phyloP scores from a whole-genome alignment of 768 basidiomycete genomes.

The Leccinum subgranulosum region DNA sequence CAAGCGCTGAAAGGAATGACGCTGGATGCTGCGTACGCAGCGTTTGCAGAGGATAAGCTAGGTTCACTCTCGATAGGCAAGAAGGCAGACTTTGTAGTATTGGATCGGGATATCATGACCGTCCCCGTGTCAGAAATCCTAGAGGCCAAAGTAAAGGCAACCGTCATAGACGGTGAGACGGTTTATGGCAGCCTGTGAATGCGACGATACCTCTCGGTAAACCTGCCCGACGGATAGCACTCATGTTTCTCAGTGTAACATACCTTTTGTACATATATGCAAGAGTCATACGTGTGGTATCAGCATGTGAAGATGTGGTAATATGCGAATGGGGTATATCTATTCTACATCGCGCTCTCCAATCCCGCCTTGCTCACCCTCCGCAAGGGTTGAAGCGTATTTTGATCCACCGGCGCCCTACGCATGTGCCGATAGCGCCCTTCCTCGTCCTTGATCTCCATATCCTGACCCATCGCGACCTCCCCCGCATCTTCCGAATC shows the following conservation, averaged over 20 bases:
- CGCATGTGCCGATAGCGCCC: slow-evolving; percentile 88
- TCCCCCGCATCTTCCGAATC: slow-evolving; percentile 33
- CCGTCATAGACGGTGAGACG: slow-evolving; percentile 71
- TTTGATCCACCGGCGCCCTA: slow-evolving; percentile 83
- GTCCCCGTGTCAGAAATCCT: slow-evolving; percentile 61
- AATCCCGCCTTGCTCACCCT: slow-evolving; percentile 92
- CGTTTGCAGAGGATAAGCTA: slow-evolving; percentile 66
- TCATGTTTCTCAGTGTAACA: not conserved
- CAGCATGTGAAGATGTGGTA: slow-evolving; percentile 2
- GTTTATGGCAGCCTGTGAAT: slow-evolving; percentile 49
- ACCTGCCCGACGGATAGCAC: no score
- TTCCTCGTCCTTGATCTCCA: slow-evolving; percentile 82
- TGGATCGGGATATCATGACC: slow-evolving; percentile 78
- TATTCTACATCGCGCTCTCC: slow-evolving; percentile 54
- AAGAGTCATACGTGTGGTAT: not conserved
- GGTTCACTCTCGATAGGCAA: slow-evolving; percentile 78
- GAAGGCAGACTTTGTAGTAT: slow-evolving; percentile 83
- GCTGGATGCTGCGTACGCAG: slow-evolving; percentile 82
- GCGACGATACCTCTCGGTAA: not conserved
- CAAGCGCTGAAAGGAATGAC: slow-evolving; percentile 93
- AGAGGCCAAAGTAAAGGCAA: slow-evolving; percentile 61
- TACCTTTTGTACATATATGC: not conserved
- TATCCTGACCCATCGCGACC: slow-evolving; percentile 63
- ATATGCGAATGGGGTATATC: slow-evolving; percentile 14
- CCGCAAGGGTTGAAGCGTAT: slow-evolving; percentile 83